These are phyloP conservation scores for Mycena sanguinolenta DNA, from an alignment of 768 basidiomycete genomes.

Conservation along the genomic window DNA sequence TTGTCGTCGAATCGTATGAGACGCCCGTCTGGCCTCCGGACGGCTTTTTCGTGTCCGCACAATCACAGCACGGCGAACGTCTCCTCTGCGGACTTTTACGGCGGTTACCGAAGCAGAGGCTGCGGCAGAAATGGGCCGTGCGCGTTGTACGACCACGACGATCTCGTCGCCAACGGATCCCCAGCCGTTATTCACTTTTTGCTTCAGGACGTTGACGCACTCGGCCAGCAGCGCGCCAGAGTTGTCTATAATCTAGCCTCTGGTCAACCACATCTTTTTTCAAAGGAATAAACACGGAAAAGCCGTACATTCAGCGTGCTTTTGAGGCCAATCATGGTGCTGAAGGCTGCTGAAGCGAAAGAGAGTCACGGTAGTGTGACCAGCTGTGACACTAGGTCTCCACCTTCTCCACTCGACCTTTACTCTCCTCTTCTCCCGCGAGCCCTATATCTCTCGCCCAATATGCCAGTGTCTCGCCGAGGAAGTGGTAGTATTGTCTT, in stretches of 20 bases:
- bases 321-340: constrained; percentile 93
- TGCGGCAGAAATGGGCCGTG: constrained; percentile 82
- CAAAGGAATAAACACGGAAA: not conserved
- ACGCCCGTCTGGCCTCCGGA: constrained; percentile 89
- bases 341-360: not conserved
- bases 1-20: constrained; percentile 96
- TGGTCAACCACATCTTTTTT: not conserved
- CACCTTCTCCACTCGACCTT: not conserved
- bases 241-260: constrained; percentile 92
- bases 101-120: constrained; percentile 79
- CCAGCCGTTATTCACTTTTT: constrained; percentile 96
- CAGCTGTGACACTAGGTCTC: not conserved
- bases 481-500: constrained; percentile 83
- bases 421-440: not conserved
- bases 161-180: constrained; percentile 95
- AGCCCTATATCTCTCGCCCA: not conserved
- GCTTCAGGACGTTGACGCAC: constrained; percentile 96
- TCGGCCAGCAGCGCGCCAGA: constrained; percentile 95
- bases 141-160: constrained; percentile 93
- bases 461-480: constrained; percentile 79
- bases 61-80: constrained; percentile 95
- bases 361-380: not conserved
- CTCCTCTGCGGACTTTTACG: constrained; percentile 92
- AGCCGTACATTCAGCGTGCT: constrained; percentile 84
- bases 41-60: constrained; percentile 92